Evolutionary conservation across 108 stramenopile genomes (phyloP), one percentile per base, ranked within the genome.

Genomic region (Nitzschia sp.): DNA sequence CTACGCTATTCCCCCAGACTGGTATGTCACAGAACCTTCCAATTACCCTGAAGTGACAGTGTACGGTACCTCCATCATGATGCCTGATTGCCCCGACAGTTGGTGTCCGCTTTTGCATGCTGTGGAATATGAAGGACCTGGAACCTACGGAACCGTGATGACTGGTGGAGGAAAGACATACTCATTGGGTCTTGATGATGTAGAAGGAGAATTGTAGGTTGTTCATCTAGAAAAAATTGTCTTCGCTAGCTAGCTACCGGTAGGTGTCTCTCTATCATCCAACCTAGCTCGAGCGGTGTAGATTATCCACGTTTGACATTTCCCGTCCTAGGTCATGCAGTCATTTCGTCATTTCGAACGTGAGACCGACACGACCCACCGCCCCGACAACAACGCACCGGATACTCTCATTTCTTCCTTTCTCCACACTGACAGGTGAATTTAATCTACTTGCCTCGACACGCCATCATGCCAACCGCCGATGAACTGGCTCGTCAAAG

Each of bases 71-170:
- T 79, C 80, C 7, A 71, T 89, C 40, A 75, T 67, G 53, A 87
- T 90, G 66, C 92, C 92, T 0, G 69, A 69, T 17, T 93, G 92
- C 63, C 72, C 78, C 26, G 66, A 87, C 70, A 71, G 71, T 24
- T 76, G 75, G 69, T 76, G 75, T 65, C 67, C 61, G 17, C 42
- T 76, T 19, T 6, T 46, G 43, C 22, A 63, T 37, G 62, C 69
- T 0, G 59, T 67, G 8, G 26, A 65, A 51, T 67, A 54, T 1
- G 53, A 65, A 56, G 75, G 75, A 26, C 87, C 87, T 5, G 90
- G 83, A 3, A 74, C 65, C 56, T 80, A 77, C 25, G 79, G 79
- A 43, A 50, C 38, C 14, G 77, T 77, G 48, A 69, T 82, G 66
- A 77, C 72, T 6, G 61, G 78, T 9, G 72, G 46, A 6, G 65